These are phyloP conservation scores for Gossypium rotundifolium DNA, from an alignment of 345 rosid genomes.

Conservation along the genomic window DNA sequence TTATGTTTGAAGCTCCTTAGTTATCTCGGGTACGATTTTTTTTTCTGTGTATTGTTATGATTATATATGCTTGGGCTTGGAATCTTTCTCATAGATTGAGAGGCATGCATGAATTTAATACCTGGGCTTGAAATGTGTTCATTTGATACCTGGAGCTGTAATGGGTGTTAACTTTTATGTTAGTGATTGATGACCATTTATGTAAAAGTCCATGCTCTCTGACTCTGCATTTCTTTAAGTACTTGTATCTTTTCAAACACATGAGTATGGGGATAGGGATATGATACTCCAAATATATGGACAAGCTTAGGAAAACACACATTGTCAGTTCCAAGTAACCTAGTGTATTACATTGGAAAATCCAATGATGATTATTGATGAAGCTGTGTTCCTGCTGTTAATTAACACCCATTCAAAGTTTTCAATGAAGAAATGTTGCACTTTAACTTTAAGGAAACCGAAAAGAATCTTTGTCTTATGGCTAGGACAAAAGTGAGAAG, in stretches of 20 bases:
- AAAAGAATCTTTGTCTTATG: background rate
- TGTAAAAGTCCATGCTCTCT: background rate
- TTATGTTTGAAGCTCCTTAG: slow-evolving; percentile 55
- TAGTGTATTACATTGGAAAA: background rate
- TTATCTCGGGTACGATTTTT: slow-evolving; percentile 58
- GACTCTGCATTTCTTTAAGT: background rate
- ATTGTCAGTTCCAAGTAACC: no score
- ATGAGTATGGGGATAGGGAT: background rate
- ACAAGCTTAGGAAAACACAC: background rate
- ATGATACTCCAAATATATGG: background rate
- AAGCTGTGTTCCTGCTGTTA: background rate
- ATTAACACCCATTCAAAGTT: background rate
- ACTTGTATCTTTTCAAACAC: background rate
- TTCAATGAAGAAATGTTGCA: background rate
- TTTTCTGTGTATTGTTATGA: background rate
- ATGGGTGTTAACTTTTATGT: background rate
- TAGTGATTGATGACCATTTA: background rate
- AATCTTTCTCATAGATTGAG: background rate
- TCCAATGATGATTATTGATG: background rate
- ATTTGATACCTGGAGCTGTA: background rate
- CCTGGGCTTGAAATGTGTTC: background rate
- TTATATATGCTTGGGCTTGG: background rate
- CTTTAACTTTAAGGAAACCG: background rate
- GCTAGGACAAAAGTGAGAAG: background rate
- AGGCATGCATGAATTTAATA: background rate